These are phyloP conservation scores for Penicillium fimorum DNA, from an alignment of 495 filamentous ascomycete genomes.

Conservation along the genomic window DNA sequence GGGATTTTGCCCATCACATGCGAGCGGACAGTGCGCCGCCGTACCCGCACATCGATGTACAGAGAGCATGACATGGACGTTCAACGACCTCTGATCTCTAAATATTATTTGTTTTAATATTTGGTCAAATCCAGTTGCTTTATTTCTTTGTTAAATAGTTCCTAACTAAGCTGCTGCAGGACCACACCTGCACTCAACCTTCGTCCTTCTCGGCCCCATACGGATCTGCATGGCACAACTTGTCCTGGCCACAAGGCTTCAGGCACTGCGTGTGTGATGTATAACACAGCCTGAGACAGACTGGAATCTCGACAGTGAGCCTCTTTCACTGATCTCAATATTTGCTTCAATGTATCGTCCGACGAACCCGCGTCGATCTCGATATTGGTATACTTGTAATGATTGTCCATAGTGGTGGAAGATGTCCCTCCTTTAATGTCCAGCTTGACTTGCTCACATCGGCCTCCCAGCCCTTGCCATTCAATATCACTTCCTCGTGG, in stretches of 20 bases:
- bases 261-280: slow-evolving; percentile 31
- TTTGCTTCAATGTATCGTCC: slow-evolving; percentile 20
- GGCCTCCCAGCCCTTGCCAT: slow-evolving; percentile 60
- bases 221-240: slow-evolving; percentile 46
- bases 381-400: slow-evolving; percentile 30
- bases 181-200: slow-evolving; percentile 40
- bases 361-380: slow-evolving; percentile 28
- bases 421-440: slow-evolving; percentile 19
- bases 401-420: slow-evolving; percentile 23
- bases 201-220: slow-evolving; percentile 44
- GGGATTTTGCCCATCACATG: slow-evolving; percentile 37
- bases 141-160: not conserved
- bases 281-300: slow-evolving; percentile 36
- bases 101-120: not conserved
- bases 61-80: slow-evolving; percentile 9
- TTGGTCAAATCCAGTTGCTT: not conserved
- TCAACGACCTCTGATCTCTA: not conserved
- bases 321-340: slow-evolving; percentile 23
- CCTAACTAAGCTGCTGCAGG: slow-evolving; percentile 25
- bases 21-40: slow-evolving; percentile 13
- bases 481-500: slow-evolving; percentile 69
- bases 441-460: slow-evolving; percentile 28
- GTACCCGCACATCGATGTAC: slow-evolving; percentile 12
- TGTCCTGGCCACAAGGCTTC: slow-evolving; percentile 34
- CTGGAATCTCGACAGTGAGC: slow-evolving; percentile 10